Evolutionary conservation across 139 green algal species (phyloP), one percentile per base, ranked within the genome.

Genomic region (Gonium pectorale): DNA sequence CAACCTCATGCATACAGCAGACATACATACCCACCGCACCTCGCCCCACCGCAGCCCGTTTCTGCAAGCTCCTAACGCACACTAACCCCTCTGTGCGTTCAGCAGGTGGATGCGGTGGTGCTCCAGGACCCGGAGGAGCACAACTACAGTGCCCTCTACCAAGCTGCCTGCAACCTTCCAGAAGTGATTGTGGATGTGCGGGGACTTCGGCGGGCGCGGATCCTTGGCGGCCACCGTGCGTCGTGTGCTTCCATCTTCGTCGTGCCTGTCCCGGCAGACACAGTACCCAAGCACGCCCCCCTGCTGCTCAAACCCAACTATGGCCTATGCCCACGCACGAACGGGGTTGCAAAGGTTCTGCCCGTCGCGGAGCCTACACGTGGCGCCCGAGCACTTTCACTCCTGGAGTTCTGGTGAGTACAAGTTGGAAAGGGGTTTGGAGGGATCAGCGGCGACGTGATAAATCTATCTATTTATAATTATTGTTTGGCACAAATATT

Each of bases 81-180:
- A n/a, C n/a, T n/a, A n/a, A n/a, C n/a, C n/a, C n/a, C n/a, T n/a
- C n/a, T n/a, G n/a, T n/a, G n/a, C n/a, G n/a, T n/a, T n/a, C n/a
- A n/a, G n/a, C n/a, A n/a, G n/a, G n/a, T n/a, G n/a, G n/a, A n/a
- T n/a, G n/a, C n/a, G n/a, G n/a, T n/a, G n/a, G n/a, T 59, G 17
- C 44, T 15, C 17, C 33, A 22, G 49, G 37, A 82, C 22, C 17
- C 22, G 8, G 43, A 73, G 44, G 62, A 66, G 2, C 77, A 83
- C 37, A 83, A 83, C 49, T 83, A 83, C 31, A 26, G 41, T 37
- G 77, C 77, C 3, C 63, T 83, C 6, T 83, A 52, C 64, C 43
- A 38, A 22, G 60, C 62, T 24, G 77, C 77, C 8, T 49, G 26
- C 31, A 64, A n/a, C 2, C 31, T 83, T n/a, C 60, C 77, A 13